Base-by-base conservation (phyloP, 371 early-diverging fungal genomes). In the Amoeboaphelidium protococcarum region DNA sequence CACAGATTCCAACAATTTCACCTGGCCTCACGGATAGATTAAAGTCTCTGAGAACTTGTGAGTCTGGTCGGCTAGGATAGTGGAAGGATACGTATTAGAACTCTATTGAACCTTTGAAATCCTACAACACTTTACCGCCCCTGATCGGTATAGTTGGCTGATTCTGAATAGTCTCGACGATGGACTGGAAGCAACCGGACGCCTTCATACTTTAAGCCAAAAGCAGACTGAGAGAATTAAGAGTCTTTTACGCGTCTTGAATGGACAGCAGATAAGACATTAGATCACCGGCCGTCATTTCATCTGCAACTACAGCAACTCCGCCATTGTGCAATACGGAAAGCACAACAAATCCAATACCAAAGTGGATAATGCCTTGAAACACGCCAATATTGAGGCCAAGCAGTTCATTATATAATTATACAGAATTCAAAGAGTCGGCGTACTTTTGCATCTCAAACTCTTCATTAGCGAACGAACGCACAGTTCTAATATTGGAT, bases 1-100 rank as follows among this genome's bases (percentile, higher is more conserved):
- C 74, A 41, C 62, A 54, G 1, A 73, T 50, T 4, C 67, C 71
- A 22, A 72, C 56, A 23, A 63, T 62, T 24, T 61, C 59, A 1
- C 72, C 72, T 31, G 54, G 54, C 3, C 58, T 58, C 16, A 73
- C 53, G 16, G 22, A 24, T 44, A 63, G 59, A 41, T 23, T 51
- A 44, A 67, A 65, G 21, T 53, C 23, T n/a, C 54, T 26, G 16
- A 66, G 54, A 25, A 67, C 44, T 16, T 40, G n/a, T 1, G 42
- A 45, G n/a, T 60, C 59, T 13, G 57, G 55, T 10, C 67, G 49
- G 1, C 63, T 56, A 22, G 67, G 67, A 49, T 66, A 66, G 41
- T 27, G 16, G 25, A 58, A 60, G 0, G 4, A 24, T 0, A 52
- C 51, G 20, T 52, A 23, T 13, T 19, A 13, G 40, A 50, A 25